These are phyloP conservation scores for Apiospora marii DNA, from an alignment of 2,329 filamentous ascomycete genomes.

Conservation along the genomic window DNA sequence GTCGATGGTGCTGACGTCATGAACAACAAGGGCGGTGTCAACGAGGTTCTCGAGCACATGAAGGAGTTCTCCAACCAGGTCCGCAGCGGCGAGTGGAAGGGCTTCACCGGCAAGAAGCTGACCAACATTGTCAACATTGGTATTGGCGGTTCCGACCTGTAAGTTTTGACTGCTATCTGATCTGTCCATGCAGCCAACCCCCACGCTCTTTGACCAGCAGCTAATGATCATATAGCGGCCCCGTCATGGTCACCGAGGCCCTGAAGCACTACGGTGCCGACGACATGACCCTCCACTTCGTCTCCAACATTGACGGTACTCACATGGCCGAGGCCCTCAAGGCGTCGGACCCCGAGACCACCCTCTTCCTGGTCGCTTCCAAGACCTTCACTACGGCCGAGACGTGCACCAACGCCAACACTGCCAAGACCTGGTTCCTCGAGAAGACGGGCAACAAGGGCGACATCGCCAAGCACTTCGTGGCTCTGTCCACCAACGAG, in stretches of 20 bases:
- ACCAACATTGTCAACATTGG: slow-evolving; percentile 97
- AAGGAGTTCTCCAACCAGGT: slow-evolving; percentile 97
- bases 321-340: slow-evolving; percentile 94
- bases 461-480: slow-evolving; percentile 98
- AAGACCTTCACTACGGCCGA: slow-evolving; percentile 99
- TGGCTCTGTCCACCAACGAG: slow-evolving; percentile 96
- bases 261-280: slow-evolving; percentile 92
- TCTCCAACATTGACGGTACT: slow-evolving; percentile 99
- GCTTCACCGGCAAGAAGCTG: slow-evolving; percentile 95
- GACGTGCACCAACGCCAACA: slow-evolving; percentile 96
- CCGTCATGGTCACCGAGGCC: slow-evolving; percentile 98
- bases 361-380: slow-evolving; percentile 97
- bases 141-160: slow-evolving; percentile 98
- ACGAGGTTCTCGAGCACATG: slow-evolving; percentile 93
- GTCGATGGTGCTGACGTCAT: slow-evolving; percentile 95
- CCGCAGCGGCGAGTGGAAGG: slow-evolving; percentile 94
- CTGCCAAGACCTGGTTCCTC: slow-evolving; percentile 96
- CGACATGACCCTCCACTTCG: slow-evolving; percentile 92
- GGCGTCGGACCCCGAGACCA: slow-evolving; percentile 92
- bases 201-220: background rate
- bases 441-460: slow-evolving; percentile 77
- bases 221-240: slow-evolving; percentile 70
- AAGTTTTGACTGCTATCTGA: slow-evolving; percentile 51
- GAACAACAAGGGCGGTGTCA: slow-evolving; percentile 86
- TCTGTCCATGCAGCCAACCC: background rate